Conservation (phyloP, 2,329 filamentous ascomycete genomes). For the Microdochium paspali region DNA sequence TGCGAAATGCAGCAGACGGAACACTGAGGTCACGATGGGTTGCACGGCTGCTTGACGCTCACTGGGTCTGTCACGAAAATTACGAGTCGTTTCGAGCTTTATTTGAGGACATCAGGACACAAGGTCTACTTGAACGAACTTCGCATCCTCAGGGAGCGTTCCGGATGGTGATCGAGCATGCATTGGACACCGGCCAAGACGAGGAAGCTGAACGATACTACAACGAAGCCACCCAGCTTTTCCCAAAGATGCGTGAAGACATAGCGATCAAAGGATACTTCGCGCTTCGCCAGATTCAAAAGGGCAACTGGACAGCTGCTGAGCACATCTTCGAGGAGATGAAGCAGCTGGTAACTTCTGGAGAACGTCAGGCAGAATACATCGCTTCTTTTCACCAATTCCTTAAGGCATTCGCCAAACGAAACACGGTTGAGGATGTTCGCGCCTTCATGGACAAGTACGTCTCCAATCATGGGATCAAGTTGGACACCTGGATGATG, state of each 20-base stretch:
- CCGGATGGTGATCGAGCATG: conserved; percentile 29
- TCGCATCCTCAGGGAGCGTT: conserved; percentile 20
- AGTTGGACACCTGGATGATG: conserved; percentile 25
- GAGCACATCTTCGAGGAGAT: conserved; percentile 19
- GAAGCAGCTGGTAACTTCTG: conserved; percentile 3
- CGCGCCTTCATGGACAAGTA: conserved; percentile 29
- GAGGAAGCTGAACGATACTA: conserved; percentile 20
- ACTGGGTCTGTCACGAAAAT: conserved; percentile 21
- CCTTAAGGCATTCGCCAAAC: conserved; percentile 26
- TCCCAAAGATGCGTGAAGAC: conserved; percentile 17
- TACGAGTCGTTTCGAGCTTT: conserved; percentile 15
- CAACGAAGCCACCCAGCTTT: conserved; percentile 11
- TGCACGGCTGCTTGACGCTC: conserved; percentile 22
- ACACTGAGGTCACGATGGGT: conserved; percentile 24
- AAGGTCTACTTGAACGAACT: conserved; percentile 12
- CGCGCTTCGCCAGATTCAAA: conserved; percentile 24
- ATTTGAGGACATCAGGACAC: conserved; percentile 14
- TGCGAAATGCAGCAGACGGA: conserved; percentile 8
- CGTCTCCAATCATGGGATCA: conserved; percentile 22
- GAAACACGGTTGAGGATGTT: conserved; percentile 27
- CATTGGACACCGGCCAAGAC: conserved; percentile 22
- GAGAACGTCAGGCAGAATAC: conserved; percentile 9
- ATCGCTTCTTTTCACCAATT: conserved; percentile 25
- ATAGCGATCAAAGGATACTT: conserved; percentile 25
- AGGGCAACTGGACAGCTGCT: conserved; percentile 31